These are phyloP conservation scores for Penicillium sp. DNA, from an alignment of 2,329 filamentous ascomycete species.

Conservation along the genomic window DNA sequence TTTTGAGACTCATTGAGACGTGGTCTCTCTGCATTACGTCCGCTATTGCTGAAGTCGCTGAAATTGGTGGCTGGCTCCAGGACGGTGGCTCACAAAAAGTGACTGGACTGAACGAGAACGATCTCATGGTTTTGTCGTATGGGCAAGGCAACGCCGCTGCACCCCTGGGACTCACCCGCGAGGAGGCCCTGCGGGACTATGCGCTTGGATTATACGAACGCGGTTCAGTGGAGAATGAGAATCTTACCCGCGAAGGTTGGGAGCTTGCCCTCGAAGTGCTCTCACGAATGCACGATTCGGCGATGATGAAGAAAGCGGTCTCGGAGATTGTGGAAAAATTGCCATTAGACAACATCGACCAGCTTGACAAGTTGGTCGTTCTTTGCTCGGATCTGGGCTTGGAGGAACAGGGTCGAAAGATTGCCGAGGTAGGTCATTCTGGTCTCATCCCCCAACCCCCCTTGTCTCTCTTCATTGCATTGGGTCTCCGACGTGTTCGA, in stretches of 20 bases:
- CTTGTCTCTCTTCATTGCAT: background rate
- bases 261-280: constrained; percentile 80
- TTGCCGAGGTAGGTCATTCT: constrained; percentile 64
- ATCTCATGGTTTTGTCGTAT: constrained; percentile 75
- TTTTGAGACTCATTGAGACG: constrained; percentile 64
- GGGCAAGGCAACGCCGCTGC: constrained; percentile 50
- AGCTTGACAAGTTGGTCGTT: constrained; percentile 75
- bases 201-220: constrained; percentile 55
- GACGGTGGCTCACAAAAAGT: constrained; percentile 52
- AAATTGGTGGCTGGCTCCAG: constrained; percentile 76
- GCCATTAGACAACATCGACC: constrained; percentile 61
- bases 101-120: constrained; percentile 66
- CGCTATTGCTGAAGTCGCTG: constrained; percentile 75
- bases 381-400: constrained; percentile 74
- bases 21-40: constrained; percentile 78
- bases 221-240: constrained; percentile 28
- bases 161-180: constrained; percentile 58
- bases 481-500: too few species aligned
- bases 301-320: constrained; percentile 67
- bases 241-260: constrained; percentile 65
- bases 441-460: too few species aligned
- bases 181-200: constrained; percentile 72
- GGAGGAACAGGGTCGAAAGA: constrained; percentile 68
- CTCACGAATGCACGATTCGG: constrained; percentile 68
- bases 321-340: constrained; percentile 66